Evolutionary conservation across 2,329 filamentous ascomycete species (phyloP), one percentile per base, ranked within the genome.

Genomic region (Paecilomyces formosus): DNA sequence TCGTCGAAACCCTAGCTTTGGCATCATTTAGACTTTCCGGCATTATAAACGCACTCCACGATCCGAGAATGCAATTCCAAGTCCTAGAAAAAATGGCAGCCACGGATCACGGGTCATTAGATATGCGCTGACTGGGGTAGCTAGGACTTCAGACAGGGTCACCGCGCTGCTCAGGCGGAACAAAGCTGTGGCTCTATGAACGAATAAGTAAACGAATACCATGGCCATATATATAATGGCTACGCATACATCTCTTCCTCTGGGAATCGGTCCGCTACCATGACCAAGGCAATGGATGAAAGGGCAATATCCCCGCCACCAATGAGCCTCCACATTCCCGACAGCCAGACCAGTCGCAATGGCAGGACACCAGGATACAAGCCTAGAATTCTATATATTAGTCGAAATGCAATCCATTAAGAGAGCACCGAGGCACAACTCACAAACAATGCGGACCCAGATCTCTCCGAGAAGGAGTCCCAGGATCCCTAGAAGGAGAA

Each of bases 371-470:
- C 35, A 3, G 35, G 35, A 13, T n/a, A 55, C 22, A 24, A 60
- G 21, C 58, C 60, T 62, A 15, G n/a, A n/a, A 7, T 4, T 28
- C 30, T 53, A 2, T 15, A 2, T 8, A 9, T 57, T 12, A 60
- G 58, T 30, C 24, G 24, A 26, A 26, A 26, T 26, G 24, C 24
- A 26, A 26, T 26, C 24, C 3, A 26, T 6, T 3, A 3, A 3
- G 24, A 26, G 24, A 26, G 24, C 3, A 26, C 24, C 24, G 6
- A 26, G 6, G 24, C 24, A 4, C 1, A 4, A 63, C 66, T 54
- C 58, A 72, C 70, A 69, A 24, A 72, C 64, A 7, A 71, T 24
- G 5, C 66, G 61, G 12, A 64, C 26, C 69, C 68, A 71, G 1
- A 64, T 24, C 18, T 71, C 68, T 15, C 58, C 60, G 1, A 69